These are phyloP conservation scores for Babesia caballi DNA, from an alignment of 169 alveolate species.

Conservation along the genomic window DNA sequence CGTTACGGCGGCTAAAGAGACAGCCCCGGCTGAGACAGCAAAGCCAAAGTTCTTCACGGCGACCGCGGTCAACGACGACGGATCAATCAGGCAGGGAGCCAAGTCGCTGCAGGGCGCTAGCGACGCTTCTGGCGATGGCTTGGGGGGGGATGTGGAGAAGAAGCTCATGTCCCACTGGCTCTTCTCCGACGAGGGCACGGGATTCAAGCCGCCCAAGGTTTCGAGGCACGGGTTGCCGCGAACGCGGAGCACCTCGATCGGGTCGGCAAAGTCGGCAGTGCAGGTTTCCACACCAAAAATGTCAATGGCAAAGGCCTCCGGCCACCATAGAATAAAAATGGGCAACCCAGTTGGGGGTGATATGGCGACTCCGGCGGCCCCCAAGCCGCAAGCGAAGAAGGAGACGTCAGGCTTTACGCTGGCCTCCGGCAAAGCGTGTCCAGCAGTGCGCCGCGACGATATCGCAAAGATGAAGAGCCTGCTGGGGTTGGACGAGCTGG, in stretches of 20 bases:
- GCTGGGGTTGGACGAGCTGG: background rate
- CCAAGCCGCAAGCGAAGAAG: too few species aligned
- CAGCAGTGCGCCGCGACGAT: background rate
- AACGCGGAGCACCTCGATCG: background rate
- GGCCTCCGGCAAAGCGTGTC: background rate
- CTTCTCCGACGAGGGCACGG: conserved; percentile 43
- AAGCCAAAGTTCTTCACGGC: background rate
- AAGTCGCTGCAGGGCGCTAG: background rate
- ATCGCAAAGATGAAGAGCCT: background rate
- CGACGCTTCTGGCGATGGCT: background rate
- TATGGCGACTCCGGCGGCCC: background rate
- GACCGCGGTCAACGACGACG: conserved; percentile 1
- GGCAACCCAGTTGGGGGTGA: too few species aligned
- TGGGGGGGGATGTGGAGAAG: background rate
- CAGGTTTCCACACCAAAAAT: too few species aligned
- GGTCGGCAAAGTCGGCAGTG: too few species aligned
- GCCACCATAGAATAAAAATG: too few species aligned
- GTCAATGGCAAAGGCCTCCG: background rate
- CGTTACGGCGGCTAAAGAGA: background rate
- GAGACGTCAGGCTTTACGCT: background rate
- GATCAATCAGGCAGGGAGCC: background rate
- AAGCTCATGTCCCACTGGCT: conserved; percentile 47
- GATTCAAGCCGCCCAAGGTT: background rate
- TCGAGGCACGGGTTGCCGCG: background rate
- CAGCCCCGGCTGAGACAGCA: background rate